Evolutionary conservation across 768 basidiomycete species (phyloP), one percentile per base, ranked within the genome.

Genomic region (Tremella fuciformis): DNA sequence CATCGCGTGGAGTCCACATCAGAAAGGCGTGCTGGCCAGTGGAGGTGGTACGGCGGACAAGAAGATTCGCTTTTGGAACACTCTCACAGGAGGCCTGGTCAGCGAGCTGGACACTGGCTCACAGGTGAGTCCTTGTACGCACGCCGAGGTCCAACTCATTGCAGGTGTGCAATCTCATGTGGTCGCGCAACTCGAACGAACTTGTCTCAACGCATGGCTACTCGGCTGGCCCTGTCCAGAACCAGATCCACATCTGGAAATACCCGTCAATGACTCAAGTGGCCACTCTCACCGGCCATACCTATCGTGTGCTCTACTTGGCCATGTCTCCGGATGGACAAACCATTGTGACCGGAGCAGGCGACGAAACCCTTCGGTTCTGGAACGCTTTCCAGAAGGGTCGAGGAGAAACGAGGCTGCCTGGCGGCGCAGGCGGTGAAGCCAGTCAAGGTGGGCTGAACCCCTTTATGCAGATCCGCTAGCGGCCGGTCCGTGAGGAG

Each of bases 31-130:
- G 1, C 79, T 98, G 34, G 96, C 94, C 0, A 91, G 89, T 7
- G 96, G 96, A 4, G 94, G 94, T 9, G 96, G 94, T 8, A 99
- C 94, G n/a, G 92, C 96, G 67, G 96, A 98, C 75, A 94, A 93
- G 77, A 94, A 92, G 73, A 92, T 99, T 46, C 81, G 93, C 58
- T 97, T 96, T 73, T 99, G 96, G 94, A 98, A 99, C 74, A 89
- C 88, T 7, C 80, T 84, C 37, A 90, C 85, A 53, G 96, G 94
- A 26, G 84, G 82, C 21, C 83, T 94, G 84, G 80, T 96, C 58
- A 85, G 83, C 60, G 87, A 91, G 73, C 81, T 92, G 49, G 93
- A 98, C 76, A 98, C 96, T 0, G 96, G 96, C 3, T 91, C 88
- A 62, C 94, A 99, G 83, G 93, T 94, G 58, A 56, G 85, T 67